These are phyloP conservation scores for Phenoliferia sp. DNA, from an alignment of 1,284 basidiomycete species.

Conservation along the genomic window DNA sequence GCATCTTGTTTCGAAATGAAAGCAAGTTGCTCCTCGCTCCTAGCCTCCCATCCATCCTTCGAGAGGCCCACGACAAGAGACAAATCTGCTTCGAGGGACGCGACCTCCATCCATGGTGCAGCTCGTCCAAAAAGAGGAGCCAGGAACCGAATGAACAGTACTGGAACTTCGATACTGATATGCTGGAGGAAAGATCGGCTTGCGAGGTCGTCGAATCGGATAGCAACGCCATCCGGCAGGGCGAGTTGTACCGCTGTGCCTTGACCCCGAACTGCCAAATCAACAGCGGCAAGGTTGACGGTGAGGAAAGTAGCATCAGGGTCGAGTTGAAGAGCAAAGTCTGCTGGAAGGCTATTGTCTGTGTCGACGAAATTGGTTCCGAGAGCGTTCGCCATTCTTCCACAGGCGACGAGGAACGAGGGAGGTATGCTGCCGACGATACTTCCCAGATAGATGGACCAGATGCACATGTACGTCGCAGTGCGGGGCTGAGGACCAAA, in stretches of 20 bases:
- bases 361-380: constrained; percentile 65
- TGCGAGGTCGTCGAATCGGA: constrained; percentile 69
- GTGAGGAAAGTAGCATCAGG: constrained; percentile 80
- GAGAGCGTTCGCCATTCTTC: constrained; percentile 57
- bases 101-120: constrained; percentile 66
- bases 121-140: constrained; percentile 17
- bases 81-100: constrained; percentile 53
- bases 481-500: constrained; percentile 83
- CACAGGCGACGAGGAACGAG: constrained; percentile 53
- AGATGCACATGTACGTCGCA: constrained; percentile 79
- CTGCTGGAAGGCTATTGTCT: constrained; percentile 70
- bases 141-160: constrained; percentile 38
- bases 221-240: constrained; percentile 56
- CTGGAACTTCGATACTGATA: constrained; percentile 52
- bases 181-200: constrained; percentile 50
- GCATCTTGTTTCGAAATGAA: constrained; percentile 70
- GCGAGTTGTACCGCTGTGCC: constrained; percentile 54
- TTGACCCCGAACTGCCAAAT: constrained; percentile 46
- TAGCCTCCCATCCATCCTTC: constrained; percentile 55
- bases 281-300: constrained; percentile 53
- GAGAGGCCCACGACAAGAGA: constrained; percentile 65
- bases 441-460: constrained; percentile 69
- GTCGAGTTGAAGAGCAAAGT: constrained; percentile 59
- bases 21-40: constrained; percentile 54
- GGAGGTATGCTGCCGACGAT: constrained; percentile 59